Evolutionary conservation across 192 early-diverging fungal genomes (phyloP), one percentile per base, ranked within the genome.

Genomic region (Coemansia sp.): DNA sequence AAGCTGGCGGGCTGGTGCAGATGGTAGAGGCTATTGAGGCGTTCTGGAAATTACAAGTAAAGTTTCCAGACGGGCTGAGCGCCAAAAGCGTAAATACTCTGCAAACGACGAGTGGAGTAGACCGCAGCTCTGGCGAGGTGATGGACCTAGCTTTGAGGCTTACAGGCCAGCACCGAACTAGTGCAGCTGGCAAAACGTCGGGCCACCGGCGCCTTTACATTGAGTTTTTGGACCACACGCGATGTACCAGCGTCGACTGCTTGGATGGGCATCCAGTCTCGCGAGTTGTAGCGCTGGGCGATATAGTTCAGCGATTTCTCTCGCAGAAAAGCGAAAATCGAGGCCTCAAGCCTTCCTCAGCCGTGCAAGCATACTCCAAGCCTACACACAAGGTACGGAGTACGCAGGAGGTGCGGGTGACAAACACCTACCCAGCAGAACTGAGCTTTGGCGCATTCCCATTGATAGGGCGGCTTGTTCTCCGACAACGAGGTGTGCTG

Each of bases 11-110:
- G 11, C 14, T 72, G 32, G 75, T 67, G 19, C 69, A 60, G 39
- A 57, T 72, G 62, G 53, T 77, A 24, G 69, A 77, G 46, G 37
- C 53, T 8, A 14, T 63, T 10, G 75, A 77, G 53, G 58, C 75
- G 5, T 65, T 54, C 29, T 77, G 75, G 75, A 56, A 38, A 42
- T 39, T 77, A 18, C 35, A 38, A 7, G 37, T 32, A 39, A 77
- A 77, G 53, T 77, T 77, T 37, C 60, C 69, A 7, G 8, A n/a
- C 14, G 65, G 64, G 0, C 63, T 46, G n/a, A 18, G 48, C 14
- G 17, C 21, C 10, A 52, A 34, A 7, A 39, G 53, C 24, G 56
- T 3, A 27, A 48, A 15, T 17, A 8, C 29, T 12, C 24, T 4
- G 15, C 29, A 2, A 26, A 21, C 18, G 48, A 52, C 21, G 6